Conservation (phyloP, 2,329 filamentous ascomycete species). For the Colletotrichum brevisporum region DNA sequence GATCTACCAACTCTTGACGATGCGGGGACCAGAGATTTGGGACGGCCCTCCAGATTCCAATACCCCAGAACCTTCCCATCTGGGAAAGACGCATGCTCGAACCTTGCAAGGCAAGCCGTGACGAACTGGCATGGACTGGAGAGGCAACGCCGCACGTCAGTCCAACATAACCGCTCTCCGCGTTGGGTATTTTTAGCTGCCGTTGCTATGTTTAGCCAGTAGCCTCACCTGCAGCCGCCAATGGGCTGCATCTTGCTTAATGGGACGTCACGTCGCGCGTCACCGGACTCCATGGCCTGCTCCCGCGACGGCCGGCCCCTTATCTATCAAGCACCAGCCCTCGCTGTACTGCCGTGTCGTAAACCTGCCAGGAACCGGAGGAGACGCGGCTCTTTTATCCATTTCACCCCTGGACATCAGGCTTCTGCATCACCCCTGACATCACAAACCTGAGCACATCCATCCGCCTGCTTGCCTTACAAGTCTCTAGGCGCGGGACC, state of each 20-base stretch:
- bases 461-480: neutral
- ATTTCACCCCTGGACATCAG: neutral
- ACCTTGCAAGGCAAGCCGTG: neutral
- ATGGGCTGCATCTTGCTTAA: conserved; percentile 51
- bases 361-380: neutral
- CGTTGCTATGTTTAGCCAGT: conserved; percentile 54
- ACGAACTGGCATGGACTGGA: neutral
- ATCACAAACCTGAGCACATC: conserved; percentile 5
- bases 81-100: conserved; percentile 4
- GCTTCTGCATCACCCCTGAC: conserved; percentile 19
- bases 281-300: neutral
- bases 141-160: conserved; percentile 14
- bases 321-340: conserved; percentile 22
- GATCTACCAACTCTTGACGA: neutral
- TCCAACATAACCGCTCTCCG: conserved; percentile 25
- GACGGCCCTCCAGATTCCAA: conserved; percentile 7
- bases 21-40: conserved; percentile 21
- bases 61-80: neutral
- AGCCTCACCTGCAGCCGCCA: conserved; percentile 54
- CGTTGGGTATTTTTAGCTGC: conserved; percentile 51
- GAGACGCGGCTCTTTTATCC: conserved; percentile 1
- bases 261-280: conserved; percentile 47
- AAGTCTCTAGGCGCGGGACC: conserved; percentile 24
- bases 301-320: neutral
- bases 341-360: conserved; percentile 6